phyloP scores from a whole-genome alignment of 768 basidiomycete genomes.

The Boletus fagicola region DNA sequence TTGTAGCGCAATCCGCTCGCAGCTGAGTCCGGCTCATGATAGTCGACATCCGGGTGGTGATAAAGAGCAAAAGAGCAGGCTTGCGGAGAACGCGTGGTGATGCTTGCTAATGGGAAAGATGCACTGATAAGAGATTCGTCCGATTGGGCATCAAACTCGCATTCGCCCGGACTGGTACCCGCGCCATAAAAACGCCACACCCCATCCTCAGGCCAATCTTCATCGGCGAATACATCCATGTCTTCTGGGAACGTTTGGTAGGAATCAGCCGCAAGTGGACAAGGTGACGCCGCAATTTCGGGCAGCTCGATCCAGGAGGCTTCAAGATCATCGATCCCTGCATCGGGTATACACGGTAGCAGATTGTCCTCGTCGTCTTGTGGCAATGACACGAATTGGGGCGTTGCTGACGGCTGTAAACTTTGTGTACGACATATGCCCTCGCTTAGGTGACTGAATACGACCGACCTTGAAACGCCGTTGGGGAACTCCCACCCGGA shows the following conservation, averaged over 20 bases:
- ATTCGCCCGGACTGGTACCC: neutral
- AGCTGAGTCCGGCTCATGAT: conserved; percentile 10
- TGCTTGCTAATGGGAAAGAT: conserved; percentile 17
- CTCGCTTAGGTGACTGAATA: conserved; percentile 2
- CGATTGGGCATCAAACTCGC: conserved; percentile 14
- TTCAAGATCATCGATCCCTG: conserved; percentile 3
- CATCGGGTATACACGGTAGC: conserved; percentile 13
- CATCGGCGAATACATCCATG: conserved; percentile 16
- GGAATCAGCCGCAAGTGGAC: neutral
- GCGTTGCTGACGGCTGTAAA: conserved; percentile 19
- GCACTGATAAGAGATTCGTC: conserved; percentile 28
- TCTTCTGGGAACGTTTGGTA: conserved; percentile 10
- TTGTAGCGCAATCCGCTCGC: conserved; percentile 7
- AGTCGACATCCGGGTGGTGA: conserved; percentile 17
- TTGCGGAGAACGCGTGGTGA: conserved; percentile 16
- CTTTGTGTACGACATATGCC: conserved; percentile 1
- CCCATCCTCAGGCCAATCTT: conserved; percentile 16
- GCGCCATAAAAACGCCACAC: conserved; percentile 14
- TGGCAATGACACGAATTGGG: conserved; percentile 5
- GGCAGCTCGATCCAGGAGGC: conserved; percentile 17
- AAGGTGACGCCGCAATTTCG: conserved; percentile 9
- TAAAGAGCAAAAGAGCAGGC: conserved; percentile 13
- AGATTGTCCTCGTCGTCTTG: conserved; percentile 26
- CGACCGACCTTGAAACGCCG: conserved; percentile 47
- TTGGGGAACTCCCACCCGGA: conserved; percentile 40